phyloP scores from a whole-genome alignment of 306 rosid genomes.

The Vigna trinervia region DNA sequence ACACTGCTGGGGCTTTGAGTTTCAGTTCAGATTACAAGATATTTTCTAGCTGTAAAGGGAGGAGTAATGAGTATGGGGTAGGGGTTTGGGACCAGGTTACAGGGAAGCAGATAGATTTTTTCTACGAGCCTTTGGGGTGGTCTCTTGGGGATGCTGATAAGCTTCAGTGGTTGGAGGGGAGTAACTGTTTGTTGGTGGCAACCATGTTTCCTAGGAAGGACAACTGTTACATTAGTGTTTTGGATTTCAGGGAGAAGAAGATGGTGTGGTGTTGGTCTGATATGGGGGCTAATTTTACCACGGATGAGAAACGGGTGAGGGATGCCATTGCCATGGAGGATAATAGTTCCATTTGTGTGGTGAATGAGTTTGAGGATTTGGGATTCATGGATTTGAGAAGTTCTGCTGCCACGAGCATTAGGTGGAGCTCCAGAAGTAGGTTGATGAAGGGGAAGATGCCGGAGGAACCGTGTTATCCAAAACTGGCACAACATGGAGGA shows the following conservation, averaged over 20 bases:
- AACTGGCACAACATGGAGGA: slow-evolving; percentile 82
- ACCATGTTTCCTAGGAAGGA: slow-evolving; percentile 92
- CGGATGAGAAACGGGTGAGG: slow-evolving; percentile 80
- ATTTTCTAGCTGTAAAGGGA: slow-evolving; percentile 85
- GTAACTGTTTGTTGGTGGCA: slow-evolving; percentile 79
- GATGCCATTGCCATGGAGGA: slow-evolving; percentile 96
- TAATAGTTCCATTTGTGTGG: slow-evolving; percentile 78
- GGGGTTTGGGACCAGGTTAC: slow-evolving; percentile 96
- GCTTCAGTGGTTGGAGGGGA: slow-evolving; percentile 81
- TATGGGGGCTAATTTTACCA: slow-evolving; percentile 60
- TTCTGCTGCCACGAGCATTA: slow-evolving; percentile 61
- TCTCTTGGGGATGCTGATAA: slow-evolving; percentile 97
- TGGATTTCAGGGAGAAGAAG: slow-evolving; percentile 86
- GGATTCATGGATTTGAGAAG: slow-evolving; percentile 90
- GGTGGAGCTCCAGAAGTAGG: slow-evolving; percentile 96
- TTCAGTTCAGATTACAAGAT: slow-evolving; percentile 77
- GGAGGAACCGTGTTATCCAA: slow-evolving; percentile 94
- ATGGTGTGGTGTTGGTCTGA: slow-evolving; percentile 99
- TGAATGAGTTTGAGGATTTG: slow-evolving; percentile 90
- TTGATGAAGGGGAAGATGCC: slow-evolving; percentile 88
- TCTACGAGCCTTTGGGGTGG: slow-evolving; percentile 88
- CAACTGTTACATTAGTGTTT: slow-evolving; percentile 83
- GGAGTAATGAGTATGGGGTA: slow-evolving; percentile 91
- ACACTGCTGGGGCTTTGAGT: slow-evolving; percentile 88
- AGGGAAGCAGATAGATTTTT: slow-evolving; percentile 82